A percentile compares a stretch with the other conserved stretches of the same genome.
Conservation (phyloP, 2,329 filamentous ascomycete genomes). For the Paecilomyces sp. region DNA sequence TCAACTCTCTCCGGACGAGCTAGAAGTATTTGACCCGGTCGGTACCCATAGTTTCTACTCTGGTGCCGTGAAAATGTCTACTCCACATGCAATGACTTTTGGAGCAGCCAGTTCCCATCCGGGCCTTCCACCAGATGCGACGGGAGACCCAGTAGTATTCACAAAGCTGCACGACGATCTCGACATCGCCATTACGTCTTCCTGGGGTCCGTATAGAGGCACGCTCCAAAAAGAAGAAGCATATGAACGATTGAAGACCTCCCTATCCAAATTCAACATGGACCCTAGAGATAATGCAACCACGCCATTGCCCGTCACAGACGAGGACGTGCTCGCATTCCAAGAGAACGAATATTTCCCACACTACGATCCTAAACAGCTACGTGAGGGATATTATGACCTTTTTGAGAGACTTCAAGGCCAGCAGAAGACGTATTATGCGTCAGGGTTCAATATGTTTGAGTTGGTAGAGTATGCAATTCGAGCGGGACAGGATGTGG, state of each 20-base stretch:
- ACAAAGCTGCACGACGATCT: not conserved
- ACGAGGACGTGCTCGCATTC: not conserved
- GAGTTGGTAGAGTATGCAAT: not conserved
- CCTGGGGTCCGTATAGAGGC: not conserved
- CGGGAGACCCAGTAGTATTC: not conserved
- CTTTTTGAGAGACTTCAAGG: not conserved
- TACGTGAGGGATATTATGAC: not conserved
- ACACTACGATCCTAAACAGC: not conserved
- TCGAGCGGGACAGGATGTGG: not conserved
- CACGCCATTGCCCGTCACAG: not conserved
- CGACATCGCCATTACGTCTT: not conserved
- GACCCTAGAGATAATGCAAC: not conserved
- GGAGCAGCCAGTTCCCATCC: not conserved
- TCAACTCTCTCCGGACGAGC: not conserved
- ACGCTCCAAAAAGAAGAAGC: not conserved
- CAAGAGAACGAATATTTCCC: not conserved
- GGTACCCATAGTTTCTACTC: not conserved
- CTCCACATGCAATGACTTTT: not conserved
- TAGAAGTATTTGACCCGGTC: not conserved
- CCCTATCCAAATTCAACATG: not conserved
- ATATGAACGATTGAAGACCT: not conserved
- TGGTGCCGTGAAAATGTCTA: not conserved
- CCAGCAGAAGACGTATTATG: not conserved
- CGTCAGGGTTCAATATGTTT: not conserved
- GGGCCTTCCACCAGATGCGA: not conserved